Evolutionary conservation across 2,329 filamentous ascomycete genomes (phyloP).

Genomic region (Paecilomyces niveus): DNA sequence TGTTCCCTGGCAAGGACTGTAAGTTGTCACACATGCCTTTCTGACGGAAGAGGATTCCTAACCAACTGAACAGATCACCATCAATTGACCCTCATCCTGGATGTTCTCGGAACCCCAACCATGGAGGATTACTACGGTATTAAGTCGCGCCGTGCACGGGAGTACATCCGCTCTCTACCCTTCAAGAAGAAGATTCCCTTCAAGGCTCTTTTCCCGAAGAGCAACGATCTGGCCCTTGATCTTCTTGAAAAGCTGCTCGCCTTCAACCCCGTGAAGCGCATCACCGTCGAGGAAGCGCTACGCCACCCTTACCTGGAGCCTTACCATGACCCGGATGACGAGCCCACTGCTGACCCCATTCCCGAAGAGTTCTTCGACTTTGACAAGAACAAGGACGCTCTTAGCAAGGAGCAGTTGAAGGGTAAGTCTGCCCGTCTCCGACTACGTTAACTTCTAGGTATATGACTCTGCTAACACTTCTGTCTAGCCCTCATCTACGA

Average conservation of each 20-base stretch:
- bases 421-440: conserved; percentile 41
- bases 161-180: conserved; percentile 95
- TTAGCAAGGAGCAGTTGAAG: conserved; percentile 98
- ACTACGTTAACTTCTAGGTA: neutral
- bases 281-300: conserved; percentile 93
- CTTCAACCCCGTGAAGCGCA: conserved; percentile 98
- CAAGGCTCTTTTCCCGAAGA: conserved; percentile 95
- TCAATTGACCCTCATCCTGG: conserved; percentile 92
- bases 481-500: conserved; percentile 75
- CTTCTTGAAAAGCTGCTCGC: conserved; percentile 91
- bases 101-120: conserved; percentile 93
- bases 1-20: conserved; percentile 99
- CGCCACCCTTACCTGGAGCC: conserved; percentile 98
- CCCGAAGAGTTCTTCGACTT: conserved; percentile 99
- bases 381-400: conserved; percentile 98
- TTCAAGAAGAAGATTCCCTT: conserved; percentile 99
- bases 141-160: conserved; percentile 92
- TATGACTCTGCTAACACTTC: conserved; percentile 11
- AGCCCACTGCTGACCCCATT: conserved; percentile 92
- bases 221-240: conserved; percentile 92
- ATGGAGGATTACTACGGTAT: conserved; percentile 99
- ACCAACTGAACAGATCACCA: conserved; percentile 68
- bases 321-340: conserved; percentile 97
- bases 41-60: neutral
- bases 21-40: conserved; percentile 34